These are phyloP conservation scores for Ascochyta fabae DNA, from an alignment of 2,329 filamentous ascomycete genomes.

Conservation along the genomic window DNA sequence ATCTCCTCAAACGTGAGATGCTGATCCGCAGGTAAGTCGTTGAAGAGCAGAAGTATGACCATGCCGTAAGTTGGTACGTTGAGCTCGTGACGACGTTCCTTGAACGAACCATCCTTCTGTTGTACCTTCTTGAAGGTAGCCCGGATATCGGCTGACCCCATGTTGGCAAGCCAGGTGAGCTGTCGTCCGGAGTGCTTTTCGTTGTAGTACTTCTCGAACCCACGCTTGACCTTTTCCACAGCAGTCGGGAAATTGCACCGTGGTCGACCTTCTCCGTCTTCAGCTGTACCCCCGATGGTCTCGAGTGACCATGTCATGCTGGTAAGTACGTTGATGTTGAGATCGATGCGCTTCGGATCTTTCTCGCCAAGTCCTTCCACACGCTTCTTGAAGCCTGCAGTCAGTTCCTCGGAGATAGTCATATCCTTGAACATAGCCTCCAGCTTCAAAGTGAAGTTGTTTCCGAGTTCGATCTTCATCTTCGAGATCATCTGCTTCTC, in stretches of 20 bases:
- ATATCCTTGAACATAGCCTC: conserved; percentile 99
- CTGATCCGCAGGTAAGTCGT: conserved; percentile 66
- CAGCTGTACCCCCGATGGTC: conserved; percentile 70
- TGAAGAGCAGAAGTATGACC: conserved; percentile 89
- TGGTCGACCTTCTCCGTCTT: conserved; percentile 55
- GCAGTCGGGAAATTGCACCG: conserved; percentile 76
- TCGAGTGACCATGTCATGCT: conserved; percentile 96
- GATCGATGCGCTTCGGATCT: conserved; percentile 72
- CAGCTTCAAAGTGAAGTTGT: conserved; percentile 89
- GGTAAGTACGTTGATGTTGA: conserved; percentile 84
- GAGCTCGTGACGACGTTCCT: conserved; percentile 81
- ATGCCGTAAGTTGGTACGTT: conserved; percentile 93
- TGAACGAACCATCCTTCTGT: conserved; percentile 70
- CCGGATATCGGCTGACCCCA: conserved; percentile 86
- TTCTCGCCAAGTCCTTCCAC: conserved; percentile 64
- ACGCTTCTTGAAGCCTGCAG: conserved; percentile 75
- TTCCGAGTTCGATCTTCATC: conserved; percentile 96
- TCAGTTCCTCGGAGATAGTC: conserved; percentile 83
- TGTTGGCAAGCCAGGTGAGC: conserved; percentile 79
- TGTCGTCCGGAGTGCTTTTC: conserved; percentile 86
- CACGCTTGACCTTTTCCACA: conserved; percentile 77
- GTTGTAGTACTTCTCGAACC: conserved; percentile 88
- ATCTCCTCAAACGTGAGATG: conserved; percentile 75
- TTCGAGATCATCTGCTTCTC: conserved; percentile 95
- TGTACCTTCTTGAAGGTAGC: conserved; percentile 76